Evolutionary conservation across 2,329 filamentous ascomycete species (phyloP).

Genomic region (Fusarium sacchari): DNA sequence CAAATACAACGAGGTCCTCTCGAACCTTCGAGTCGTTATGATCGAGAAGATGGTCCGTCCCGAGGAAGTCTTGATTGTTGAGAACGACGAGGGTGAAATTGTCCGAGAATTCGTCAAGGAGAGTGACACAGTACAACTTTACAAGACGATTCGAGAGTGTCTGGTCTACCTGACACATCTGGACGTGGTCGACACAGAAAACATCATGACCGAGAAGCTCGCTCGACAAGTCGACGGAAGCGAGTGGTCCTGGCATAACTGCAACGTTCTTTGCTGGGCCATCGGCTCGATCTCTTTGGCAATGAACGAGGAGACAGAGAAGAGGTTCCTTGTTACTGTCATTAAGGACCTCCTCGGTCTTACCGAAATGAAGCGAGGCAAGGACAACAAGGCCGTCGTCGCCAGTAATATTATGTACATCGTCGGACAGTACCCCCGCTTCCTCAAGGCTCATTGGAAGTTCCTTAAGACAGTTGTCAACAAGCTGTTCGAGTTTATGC

Average conservation of each 20-base stretch:
- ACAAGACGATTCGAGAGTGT: conserved; percentile 98
- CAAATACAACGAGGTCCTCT: conserved; percentile 94
- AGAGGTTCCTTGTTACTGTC: conserved; percentile 96
- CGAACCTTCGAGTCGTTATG: conserved; percentile 96
- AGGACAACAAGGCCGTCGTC: conserved; percentile 99
- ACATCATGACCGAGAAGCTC: conserved; percentile 99
- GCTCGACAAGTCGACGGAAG: conserved; percentile 92
- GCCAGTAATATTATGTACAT: conserved; percentile 99
- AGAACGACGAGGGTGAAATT: conserved; percentile 99
- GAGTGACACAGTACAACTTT: conserved; percentile 97
- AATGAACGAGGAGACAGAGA: conserved; percentile 99
- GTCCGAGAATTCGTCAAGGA: conserved; percentile 99
- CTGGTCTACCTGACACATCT: conserved; percentile 97
- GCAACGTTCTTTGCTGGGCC: conserved; percentile 99
- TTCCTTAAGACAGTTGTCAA: conserved; percentile 99
- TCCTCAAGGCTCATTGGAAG: conserved; percentile 99
- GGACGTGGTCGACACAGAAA: conserved; percentile 96
- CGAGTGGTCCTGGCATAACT: conserved; percentile 99
- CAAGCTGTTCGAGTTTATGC: conserved; percentile 99
- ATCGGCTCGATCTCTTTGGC: conserved; percentile 98
- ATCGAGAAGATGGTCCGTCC: conserved; percentile 99
- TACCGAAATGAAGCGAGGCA: conserved; percentile 99
- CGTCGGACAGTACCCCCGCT: conserved; percentile 97
- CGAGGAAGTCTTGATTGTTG: conserved; percentile 98
- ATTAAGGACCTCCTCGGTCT: conserved; percentile 97